phyloP scores from a whole-genome alignment of 768 basidiomycete genomes.

The Calocera cornea region DNA sequence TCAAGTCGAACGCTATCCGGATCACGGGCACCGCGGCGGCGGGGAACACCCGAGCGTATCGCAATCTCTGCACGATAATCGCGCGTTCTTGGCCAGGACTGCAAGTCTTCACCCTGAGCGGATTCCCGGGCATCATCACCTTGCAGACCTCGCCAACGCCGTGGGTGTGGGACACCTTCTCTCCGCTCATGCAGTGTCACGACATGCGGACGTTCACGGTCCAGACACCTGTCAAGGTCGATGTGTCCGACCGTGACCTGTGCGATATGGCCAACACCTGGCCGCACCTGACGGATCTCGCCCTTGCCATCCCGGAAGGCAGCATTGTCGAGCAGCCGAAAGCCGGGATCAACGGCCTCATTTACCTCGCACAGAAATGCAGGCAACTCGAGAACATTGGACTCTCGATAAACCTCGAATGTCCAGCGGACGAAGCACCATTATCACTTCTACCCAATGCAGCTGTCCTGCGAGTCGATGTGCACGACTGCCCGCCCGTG shows the following conservation, averaged over 20 bases:
- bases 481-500: not conserved
- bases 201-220: not conserved
- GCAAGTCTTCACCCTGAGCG: not conserved
- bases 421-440: not conserved
- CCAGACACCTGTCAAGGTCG: not conserved
- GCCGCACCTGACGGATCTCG: not conserved
- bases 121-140: not conserved
- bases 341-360: not conserved
- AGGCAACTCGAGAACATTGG: not conserved
- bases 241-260: not conserved
- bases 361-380: not conserved
- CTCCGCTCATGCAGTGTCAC: not conserved
- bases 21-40: not conserved
- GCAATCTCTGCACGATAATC: not conserved
- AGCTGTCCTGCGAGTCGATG: not conserved
- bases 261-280: not conserved
- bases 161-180: not conserved
- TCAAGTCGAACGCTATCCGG: conserved; percentile 1
- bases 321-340: not conserved
- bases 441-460: not conserved
- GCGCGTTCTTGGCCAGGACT: not conserved
- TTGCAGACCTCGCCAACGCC: not conserved
- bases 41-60: not conserved
- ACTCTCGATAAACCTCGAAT: not conserved
- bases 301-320: not conserved